A percentile compares a stretch with the other conserved stretches of the same genome.
Conservation (phyloP, 2,329 filamentous ascomycete genomes). For the Colletotrichum echinochloae region DNA sequence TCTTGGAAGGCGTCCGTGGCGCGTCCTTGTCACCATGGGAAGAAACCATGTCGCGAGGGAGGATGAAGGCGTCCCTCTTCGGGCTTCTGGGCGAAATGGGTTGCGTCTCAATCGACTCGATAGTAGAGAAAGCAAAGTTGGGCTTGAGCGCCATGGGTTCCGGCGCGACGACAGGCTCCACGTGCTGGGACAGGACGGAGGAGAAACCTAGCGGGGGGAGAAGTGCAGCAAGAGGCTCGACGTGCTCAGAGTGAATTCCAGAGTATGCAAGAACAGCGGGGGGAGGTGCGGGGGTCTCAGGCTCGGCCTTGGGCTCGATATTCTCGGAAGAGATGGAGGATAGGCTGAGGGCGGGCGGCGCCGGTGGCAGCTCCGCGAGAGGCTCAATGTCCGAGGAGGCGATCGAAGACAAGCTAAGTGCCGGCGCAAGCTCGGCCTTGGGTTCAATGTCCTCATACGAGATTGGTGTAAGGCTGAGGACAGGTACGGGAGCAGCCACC, state of each 20-base stretch:
- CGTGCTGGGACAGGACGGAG: slow-evolving; percentile 50
- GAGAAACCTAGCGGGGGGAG: slow-evolving; percentile 52
- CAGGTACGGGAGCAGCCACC: slow-evolving; percentile 45
- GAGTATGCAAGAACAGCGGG: slow-evolving; percentile 51
- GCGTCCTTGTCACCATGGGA: slow-evolving; percentile 47
- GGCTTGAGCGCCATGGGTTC: slow-evolving; percentile 42
- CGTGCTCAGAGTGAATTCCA: slow-evolving; percentile 57
- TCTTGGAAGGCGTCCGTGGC: slow-evolving; percentile 54
- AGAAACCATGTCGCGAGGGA: slow-evolving; percentile 60
- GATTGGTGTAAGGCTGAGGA: slow-evolving; percentile 52
- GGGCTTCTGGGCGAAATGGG: slow-evolving; percentile 63
- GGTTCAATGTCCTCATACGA: slow-evolving; percentile 50
- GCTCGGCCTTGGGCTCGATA: slow-evolving; percentile 51
- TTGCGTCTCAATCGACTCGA: slow-evolving; percentile 60
- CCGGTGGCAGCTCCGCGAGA: slow-evolving; percentile 50
- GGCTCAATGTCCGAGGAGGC: slow-evolving; percentile 57
- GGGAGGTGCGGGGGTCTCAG: slow-evolving; percentile 43
- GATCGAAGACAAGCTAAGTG: slow-evolving; percentile 48
- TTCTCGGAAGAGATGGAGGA: slow-evolving; percentile 49
- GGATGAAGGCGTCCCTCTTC: slow-evolving; percentile 67
- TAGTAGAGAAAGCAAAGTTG: slow-evolving; percentile 57
- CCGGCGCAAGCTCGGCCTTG: slow-evolving; percentile 47
- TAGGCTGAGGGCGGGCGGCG: slow-evolving; percentile 50
- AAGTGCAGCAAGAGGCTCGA: slow-evolving; percentile 50
- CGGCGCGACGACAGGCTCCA: slow-evolving; percentile 55